Percentiles rank a stretch among this genome's conserved stretches.
Evolutionary conservation across 2,329 filamentous ascomycete species (phyloP).

Genomic region (Aspergillus japonicus): DNA sequence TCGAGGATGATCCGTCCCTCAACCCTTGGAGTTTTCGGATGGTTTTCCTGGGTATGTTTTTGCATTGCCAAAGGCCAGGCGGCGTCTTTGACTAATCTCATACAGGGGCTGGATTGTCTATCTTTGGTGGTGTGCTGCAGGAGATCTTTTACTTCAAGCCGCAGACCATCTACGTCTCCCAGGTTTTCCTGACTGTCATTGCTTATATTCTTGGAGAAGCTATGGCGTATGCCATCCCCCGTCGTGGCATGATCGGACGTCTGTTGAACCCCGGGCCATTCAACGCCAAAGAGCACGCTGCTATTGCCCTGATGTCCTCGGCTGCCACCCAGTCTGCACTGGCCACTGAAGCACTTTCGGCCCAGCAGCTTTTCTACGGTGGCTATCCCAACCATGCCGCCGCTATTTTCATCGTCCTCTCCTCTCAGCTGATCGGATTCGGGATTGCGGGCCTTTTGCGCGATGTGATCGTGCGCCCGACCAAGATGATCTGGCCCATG

Average conservation of each 20-base stretch:
- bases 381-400: conserved; percentile 6
- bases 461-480: conserved; percentile 5
- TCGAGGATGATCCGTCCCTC: conserved; percentile 1
- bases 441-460: conserved; percentile 5
- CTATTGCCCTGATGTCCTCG: conserved; percentile 6
- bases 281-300: conserved; percentile 5
- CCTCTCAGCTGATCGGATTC: conserved; percentile 3
- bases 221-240: conserved; percentile 4
- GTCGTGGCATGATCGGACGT: background rate
- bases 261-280: conserved; percentile 3
- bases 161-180: conserved; percentile 6
- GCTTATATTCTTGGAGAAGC: background rate
- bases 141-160: conserved; percentile 8
- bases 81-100: background rate
- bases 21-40: conserved; percentile 6
- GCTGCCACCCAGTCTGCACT: conserved; percentile 4
- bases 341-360: conserved; percentile 4
- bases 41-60: background rate
- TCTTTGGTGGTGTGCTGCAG: conserved; percentile 4
- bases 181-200: conserved; percentile 4
- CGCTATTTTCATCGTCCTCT: conserved; percentile 1
- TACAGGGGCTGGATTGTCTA: background rate
- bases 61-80: background rate
- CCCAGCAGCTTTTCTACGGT: conserved; percentile 5
- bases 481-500: conserved; percentile 10